These are phyloP conservation scores for Thuidium tamariscinum DNA, from an alignment of 225 moss, liverwort and hornwort genomes.

Conservation along the genomic window DNA sequence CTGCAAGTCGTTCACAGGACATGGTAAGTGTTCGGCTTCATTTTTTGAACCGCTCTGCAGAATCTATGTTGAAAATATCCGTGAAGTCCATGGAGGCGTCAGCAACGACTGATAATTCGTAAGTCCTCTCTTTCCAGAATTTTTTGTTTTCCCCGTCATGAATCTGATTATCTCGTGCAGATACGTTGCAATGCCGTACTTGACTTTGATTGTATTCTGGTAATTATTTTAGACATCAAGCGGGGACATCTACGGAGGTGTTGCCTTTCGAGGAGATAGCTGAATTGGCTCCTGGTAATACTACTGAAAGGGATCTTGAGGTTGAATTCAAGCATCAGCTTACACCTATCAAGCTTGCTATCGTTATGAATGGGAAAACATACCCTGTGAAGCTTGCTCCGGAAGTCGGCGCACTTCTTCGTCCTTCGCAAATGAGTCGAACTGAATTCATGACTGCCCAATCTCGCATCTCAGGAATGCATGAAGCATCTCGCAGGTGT, in stretches of 20 bases:
- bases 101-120: slow-evolving; percentile 29
- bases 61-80: slow-evolving; percentile 36
- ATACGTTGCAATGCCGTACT: background rate
- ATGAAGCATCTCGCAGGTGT: slow-evolving; percentile 87
- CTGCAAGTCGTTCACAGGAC: slow-evolving; percentile 18
- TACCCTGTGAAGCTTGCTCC: slow-evolving; percentile 62
- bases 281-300: slow-evolving; percentile 46
- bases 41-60: slow-evolving; percentile 59
- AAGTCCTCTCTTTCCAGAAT: background rate
- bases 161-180: background rate
- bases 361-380: slow-evolving; percentile 28
- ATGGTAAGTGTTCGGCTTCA: slow-evolving; percentile 41
- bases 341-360: slow-evolving; percentile 48
- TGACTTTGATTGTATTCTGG: background rate
- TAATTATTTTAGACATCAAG: slow-evolving; percentile 21
- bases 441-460: slow-evolving; percentile 48
- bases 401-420: slow-evolving; percentile 65
- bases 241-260: slow-evolving; percentile 13
- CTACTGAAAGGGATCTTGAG: slow-evolving; percentile 37
- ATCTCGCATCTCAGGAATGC: slow-evolving; percentile 76
- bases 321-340: slow-evolving; percentile 53
- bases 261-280: slow-evolving; percentile 31
- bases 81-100: slow-evolving; percentile 35
- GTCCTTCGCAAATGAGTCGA: slow-evolving; percentile 41
- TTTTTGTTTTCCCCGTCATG: background rate